These are phyloP conservation scores for Salvia rosmarinus DNA, from an alignment of 257 asterid genomes.

Conservation along the genomic window DNA sequence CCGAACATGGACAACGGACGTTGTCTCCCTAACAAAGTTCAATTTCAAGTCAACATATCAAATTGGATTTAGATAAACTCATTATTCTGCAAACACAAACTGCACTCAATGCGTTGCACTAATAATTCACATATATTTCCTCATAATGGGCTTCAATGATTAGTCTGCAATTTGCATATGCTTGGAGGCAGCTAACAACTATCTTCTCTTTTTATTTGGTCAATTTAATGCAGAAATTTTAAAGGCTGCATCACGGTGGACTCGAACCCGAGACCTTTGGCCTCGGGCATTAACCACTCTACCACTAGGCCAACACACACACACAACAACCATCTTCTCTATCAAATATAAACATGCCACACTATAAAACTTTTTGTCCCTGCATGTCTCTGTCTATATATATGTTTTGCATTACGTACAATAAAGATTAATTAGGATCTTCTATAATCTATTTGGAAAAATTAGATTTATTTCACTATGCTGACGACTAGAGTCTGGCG, in stretches of 20 bases:
- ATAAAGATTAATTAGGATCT: no score
- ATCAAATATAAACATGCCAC: conserved; percentile 42
- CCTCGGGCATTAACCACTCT: no score
- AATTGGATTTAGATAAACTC: conserved; percentile 38
- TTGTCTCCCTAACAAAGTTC: conserved; percentile 76
- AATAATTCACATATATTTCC: conserved; percentile 42
- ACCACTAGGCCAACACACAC: no score
- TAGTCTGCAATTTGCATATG: conserved; percentile 53
- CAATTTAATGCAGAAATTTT: no score
- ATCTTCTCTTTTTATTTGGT: no score
- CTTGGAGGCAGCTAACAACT: conserved; percentile 37
- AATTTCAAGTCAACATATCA: conserved; percentile 53
- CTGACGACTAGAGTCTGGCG: no score
- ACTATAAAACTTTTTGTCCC: conserved; percentile 22
- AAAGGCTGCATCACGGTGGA: no score
- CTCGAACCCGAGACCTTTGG: no score
- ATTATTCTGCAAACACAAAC: conserved; percentile 19
- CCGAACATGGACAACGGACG: conserved; percentile 63
- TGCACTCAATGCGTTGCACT: conserved; percentile 41
- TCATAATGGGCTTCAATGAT: conserved; percentile 48
- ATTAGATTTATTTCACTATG: no score
- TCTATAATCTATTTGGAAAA: no score
- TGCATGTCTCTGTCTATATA: background rate
- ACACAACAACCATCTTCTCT: conserved; percentile 38
- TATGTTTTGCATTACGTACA: no score